Evolutionary conservation across 2,329 filamentous ascomycete genomes (phyloP).

Genomic region (Ophiostoma piceae): DNA sequence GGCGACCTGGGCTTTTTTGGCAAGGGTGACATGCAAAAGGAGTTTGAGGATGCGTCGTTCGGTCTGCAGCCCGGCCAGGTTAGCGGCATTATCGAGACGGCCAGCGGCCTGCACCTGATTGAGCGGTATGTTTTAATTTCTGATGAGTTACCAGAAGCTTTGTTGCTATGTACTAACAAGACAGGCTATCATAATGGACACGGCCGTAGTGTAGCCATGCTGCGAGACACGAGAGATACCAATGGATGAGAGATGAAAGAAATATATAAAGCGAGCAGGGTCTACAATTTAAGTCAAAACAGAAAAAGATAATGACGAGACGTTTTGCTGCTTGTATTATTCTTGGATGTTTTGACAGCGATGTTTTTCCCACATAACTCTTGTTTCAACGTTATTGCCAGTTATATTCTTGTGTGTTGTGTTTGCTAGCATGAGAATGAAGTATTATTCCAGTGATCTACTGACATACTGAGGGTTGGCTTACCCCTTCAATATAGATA

Average conservation of each 20-base stretch:
- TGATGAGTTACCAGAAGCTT: background rate
- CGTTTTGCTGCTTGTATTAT: background rate
- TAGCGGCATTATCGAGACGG: constrained; percentile 82
- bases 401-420: background rate
- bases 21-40: constrained; percentile 93
- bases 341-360: too few relatives aligned
- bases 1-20: constrained; percentile 96
- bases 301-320: background rate
- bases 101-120: constrained; percentile 91
- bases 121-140: constrained; percentile 60
- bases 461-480: background rate
- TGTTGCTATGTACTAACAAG: background rate
- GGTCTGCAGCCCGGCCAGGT: constrained; percentile 80
- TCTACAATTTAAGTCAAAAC: background rate
- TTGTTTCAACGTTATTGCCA: background rate
- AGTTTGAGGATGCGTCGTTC: constrained; percentile 96
- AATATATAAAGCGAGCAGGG: background rate
- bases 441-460: too few relatives aligned
- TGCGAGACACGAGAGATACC: background rate
- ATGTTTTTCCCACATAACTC: too few relatives aligned
- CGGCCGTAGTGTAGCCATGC: constrained; percentile 8
- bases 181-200: constrained; percentile 20
- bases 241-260: background rate
- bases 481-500: background rate
- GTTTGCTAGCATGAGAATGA: background rate